These are phyloP conservation scores for Euphorbia lathyris DNA, from an alignment of 345 rosid genomes.

Conservation along the genomic window DNA sequence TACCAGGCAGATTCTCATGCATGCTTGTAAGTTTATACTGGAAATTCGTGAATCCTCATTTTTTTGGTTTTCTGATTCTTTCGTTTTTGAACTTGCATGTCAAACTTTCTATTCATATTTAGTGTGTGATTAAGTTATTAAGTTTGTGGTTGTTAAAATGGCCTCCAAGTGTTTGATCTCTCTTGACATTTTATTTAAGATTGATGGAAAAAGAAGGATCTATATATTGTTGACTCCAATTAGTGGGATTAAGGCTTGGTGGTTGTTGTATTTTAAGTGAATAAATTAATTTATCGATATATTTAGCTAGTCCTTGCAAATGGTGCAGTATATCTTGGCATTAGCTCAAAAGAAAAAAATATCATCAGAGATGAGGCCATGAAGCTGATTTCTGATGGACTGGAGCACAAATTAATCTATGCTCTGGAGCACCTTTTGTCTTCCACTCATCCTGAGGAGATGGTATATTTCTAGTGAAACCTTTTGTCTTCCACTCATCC, in stretches of 20 bases:
- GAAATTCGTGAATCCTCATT: neutral
- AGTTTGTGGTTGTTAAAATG: neutral
- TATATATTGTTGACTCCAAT: neutral
- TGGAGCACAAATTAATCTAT: slow-evolving; percentile 59
- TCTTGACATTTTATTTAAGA: neutral
- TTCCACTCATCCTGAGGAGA: slow-evolving; percentile 56
- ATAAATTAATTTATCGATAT: too few species aligned
- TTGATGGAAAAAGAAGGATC: neutral
- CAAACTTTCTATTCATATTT: neutral
- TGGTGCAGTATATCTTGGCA: slow-evolving; percentile 57
- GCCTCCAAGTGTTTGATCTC: neutral
- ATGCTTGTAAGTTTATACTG: slow-evolving; percentile 57
- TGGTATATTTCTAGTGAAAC: too few species aligned
- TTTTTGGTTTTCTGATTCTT: neutral
- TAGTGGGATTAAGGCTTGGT: neutral
- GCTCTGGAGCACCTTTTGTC: slow-evolving; percentile 58
- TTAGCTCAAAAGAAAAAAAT: slow-evolving; percentile 42
- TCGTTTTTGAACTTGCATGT: neutral
- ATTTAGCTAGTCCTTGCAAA: too few species aligned
- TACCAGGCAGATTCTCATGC: slow-evolving; percentile 63
- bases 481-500: slow-evolving; percentile 65
- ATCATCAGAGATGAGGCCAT: slow-evolving; percentile 42
- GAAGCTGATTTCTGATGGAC: slow-evolving; percentile 76
- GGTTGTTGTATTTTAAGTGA: neutral
- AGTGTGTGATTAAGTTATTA: neutral